Base-by-base conservation (phyloP, 495 filamentous ascomycete genomes). In the Podospora pseudocomata region DNA sequence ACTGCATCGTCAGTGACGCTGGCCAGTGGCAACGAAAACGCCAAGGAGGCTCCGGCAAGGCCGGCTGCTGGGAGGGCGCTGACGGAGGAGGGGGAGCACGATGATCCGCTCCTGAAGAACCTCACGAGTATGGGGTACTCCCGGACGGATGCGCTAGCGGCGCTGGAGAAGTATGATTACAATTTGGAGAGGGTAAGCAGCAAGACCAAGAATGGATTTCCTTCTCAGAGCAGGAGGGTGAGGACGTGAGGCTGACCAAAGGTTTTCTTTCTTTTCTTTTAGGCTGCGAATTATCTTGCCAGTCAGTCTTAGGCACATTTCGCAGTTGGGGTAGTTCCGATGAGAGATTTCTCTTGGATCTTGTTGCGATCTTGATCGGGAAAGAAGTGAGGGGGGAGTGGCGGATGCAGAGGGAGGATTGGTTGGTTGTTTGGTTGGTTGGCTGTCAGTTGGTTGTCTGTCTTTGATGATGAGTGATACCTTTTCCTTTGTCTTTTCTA, bases 121-220 rank as follows among this genome's bases (percentile, higher is more conserved):
- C 76, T 99, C 76, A 97, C 92, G 13, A 87, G 86, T 28, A 96
- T 98, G 93, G 95, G 95, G 3, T 99, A 95, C 78, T 83, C 89
- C 28, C 83, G 95, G 56, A 85, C 85, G 5, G 89, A 91, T 58
- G 91, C 92, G n/a, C 82, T 98, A 34, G 83, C 81, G 65, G 95
- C 95, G 44, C 79, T 99, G 75, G 95, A 97, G 83, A 94, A 93
- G 78, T 95, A 89, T 79, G 94, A 97, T 75, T 97, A 97, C 79
- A 94, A 97, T 80, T 83, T 97, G 74, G 93, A 96, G 76, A 91
- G 92, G 89, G 95, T 97, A 82, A 82, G 88, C 55, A 34, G 4
- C 18, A 32, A 63, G 54, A 32, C 30, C 30, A 60, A 34, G 3
- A 34, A 2, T 67, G 67, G 44, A 66, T 65, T 64, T 39, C 63